Base-by-base conservation (phyloP, 2,329 filamentous ascomycete species). In the Metarhizium guizhouense region DNA sequence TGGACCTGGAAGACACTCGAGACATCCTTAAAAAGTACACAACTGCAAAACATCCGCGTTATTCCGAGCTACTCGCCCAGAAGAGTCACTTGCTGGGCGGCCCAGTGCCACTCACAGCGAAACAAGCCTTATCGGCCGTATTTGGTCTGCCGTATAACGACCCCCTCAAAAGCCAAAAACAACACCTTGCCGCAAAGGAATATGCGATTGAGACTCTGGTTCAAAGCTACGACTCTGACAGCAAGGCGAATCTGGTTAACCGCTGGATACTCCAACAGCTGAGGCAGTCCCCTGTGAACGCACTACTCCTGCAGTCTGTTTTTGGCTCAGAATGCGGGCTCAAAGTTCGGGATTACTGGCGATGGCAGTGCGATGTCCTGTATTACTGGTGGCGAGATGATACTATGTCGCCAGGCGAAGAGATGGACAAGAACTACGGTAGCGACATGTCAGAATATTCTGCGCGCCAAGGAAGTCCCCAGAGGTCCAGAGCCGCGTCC, bases 241-340 rank as follows among this genome's bases (percentile, higher is more conserved):
- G 72, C 59, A 76, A 73, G 58, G 66, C 64, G 1, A 74, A 79
- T 52, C 78, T 72, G 55, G 72, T 82, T 61, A 70, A 70, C 59
- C 70, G 76, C 45, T 82, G 80, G 79, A 65, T 82, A 3, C 69
- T 82, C 13, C 76, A 81, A 51, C 73, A 75, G 47, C 68, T 82
- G 45, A 73, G 77, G 40, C 67, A 70, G 14, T 78, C 75, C 3
- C 68, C 76, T 0, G 62, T 80, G 55, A 73, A 78, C 57, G 76
- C 68, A 1, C 66, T 74, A 55, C 62, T 76, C 2, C 67, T 81
- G 7, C 73, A 75, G 57, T 63, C 62, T 7, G 66, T 62, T 3
- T 71, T 71, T 55, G 58, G 61, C 48, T 62, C 59, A 38, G 65
- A 58, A 49, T 58, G 60, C 6, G 62, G 61, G 10, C 60, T 72